Percentiles rank a stretch among this genome's conserved stretches.
Conservation (phyloP, 2,329 filamentous ascomycete genomes). For the Alternaria brassicae region DNA sequence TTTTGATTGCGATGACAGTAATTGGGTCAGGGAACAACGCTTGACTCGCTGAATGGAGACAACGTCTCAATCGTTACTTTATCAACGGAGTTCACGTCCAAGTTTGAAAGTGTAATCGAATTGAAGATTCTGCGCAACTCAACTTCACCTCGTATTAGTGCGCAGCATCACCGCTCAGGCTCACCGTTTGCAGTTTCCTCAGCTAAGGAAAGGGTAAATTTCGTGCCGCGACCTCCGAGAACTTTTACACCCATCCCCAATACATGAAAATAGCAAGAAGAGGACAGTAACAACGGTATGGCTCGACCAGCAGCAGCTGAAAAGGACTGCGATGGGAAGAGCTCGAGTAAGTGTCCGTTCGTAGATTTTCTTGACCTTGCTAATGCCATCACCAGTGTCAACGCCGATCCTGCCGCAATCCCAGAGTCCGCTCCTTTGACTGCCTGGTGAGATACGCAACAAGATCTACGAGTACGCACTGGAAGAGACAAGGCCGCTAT, state of each 20-base stretch:
- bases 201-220: not conserved
- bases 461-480: not conserved
- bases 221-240: not conserved
- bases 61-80: too few species aligned
- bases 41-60: too few species aligned
- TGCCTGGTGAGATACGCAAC: not conserved
- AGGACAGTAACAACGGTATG: not conserved
- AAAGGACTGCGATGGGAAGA: not conserved
- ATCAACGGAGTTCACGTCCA: too few species aligned
- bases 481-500: not conserved
- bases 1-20: too few species aligned
- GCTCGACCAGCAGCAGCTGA: not conserved
- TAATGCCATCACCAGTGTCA: not conserved
- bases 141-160: not conserved
- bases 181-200: not conserved
- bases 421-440: not conserved
- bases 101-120: too few species aligned
- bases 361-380: accelerated
- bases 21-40: too few species aligned
- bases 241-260: not conserved
- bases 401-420: not conserved
- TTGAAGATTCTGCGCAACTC: not conserved
- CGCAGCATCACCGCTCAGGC: not conserved
- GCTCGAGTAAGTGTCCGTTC: not conserved
- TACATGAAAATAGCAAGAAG: not conserved